Conservation (phyloP, 768 basidiomycete genomes). For the Nidularia pulvinata region DNA sequence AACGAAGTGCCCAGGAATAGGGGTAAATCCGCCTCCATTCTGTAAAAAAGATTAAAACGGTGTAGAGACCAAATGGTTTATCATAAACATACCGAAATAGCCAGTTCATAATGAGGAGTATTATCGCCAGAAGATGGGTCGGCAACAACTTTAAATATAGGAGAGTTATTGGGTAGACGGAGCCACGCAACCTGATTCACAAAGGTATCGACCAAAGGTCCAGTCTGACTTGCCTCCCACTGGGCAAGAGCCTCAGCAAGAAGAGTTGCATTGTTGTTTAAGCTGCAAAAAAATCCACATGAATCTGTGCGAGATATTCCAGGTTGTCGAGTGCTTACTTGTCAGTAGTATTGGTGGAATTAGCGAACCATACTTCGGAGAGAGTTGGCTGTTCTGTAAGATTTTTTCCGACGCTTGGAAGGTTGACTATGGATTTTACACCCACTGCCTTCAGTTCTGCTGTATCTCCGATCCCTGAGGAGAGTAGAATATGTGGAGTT, state of each 20-base stretch:
- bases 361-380: conserved; percentile 19
- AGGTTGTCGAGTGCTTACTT: neutral
- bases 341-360: conserved; percentile 18
- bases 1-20: neutral
- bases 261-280: conserved; percentile 1
- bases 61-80: too few relatives aligned
- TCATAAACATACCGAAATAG: conserved; percentile 14
- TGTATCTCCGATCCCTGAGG: conserved; percentile 41
- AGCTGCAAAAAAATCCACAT: neutral
- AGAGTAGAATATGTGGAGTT: conserved; percentile 30
- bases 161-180: conserved; percentile 19
- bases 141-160: conserved; percentile 15
- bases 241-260: conserved; percentile 13
- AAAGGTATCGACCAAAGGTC: conserved; percentile 18
- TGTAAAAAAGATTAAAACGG: neutral
- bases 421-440: conserved; percentile 32
- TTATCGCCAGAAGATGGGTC: conserved; percentile 28
- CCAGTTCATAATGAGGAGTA: conserved; percentile 26
- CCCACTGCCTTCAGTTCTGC: conserved; percentile 27
- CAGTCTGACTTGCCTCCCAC: conserved; percentile 22
- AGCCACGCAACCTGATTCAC: conserved; percentile 25
- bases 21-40: neutral
- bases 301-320: too few relatives aligned
- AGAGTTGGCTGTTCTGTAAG: conserved; percentile 36
- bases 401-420: conserved; percentile 43